These are phyloP conservation scores for Paramecium caudatum DNA, from an alignment of 73 alveolate species.

Conservation along the genomic window DNA sequence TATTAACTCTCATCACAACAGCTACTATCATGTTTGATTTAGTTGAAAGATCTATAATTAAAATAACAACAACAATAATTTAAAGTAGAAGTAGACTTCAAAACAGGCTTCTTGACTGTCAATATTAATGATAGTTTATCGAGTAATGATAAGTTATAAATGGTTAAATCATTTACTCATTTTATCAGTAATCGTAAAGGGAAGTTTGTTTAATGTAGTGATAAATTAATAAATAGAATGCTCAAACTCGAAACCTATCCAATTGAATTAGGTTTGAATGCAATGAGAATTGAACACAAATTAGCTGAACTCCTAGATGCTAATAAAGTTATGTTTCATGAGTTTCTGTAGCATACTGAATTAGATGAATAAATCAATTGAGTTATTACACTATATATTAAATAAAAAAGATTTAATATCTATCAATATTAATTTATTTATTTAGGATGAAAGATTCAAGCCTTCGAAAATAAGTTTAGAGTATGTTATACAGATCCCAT, in stretches of 20 bases:
- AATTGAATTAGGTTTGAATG: conserved; percentile 21
- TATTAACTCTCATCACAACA: not conserved
- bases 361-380: conserved; percentile 30
- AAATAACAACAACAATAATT: not conserved
- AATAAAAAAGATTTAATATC: too few species aligned
- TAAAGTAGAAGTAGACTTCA: not conserved
- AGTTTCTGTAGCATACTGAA: conserved; percentile 23
- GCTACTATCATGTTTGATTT: not conserved
- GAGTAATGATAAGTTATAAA: not conserved
- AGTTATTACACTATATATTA: conserved; percentile 5
- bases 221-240: conserved; percentile 47
- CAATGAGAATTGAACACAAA: conserved; percentile 29
- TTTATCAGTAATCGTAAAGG: conserved; percentile 45
- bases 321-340: conserved; percentile 52
- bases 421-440: too few species aligned
- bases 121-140: not conserved
- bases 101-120: not conserved
- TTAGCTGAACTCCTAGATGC: not conserved
- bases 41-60: not conserved
- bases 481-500: not conserved
- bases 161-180: conserved; percentile 41
- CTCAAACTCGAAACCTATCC: conserved; percentile 30
- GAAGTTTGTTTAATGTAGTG: conserved; percentile 16
- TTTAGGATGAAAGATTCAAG: conserved; percentile 3
- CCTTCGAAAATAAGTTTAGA: not conserved